Base-by-base conservation (phyloP, 1,139 yeast genomes). In the Suhomyces maxii region DNA sequence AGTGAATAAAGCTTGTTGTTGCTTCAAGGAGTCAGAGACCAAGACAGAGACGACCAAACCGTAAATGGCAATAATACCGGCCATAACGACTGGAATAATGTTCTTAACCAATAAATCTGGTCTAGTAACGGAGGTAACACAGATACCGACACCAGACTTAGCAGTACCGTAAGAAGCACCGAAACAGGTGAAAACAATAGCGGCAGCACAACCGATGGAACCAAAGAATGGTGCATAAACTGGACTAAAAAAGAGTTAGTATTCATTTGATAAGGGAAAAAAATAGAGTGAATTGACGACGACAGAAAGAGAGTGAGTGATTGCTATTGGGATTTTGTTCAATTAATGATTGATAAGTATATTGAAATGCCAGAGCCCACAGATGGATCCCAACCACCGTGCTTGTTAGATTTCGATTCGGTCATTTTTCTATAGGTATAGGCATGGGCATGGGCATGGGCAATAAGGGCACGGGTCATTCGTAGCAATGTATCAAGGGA, bases 121-220 rank as follows among this genome's bases (percentile, higher is more conserved):
- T 82, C 97, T 88, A 69, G 93, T 79, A 53, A 91, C 97, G 73
- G 96, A 89, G 58, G 97, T 90, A 67, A 97, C 99, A 77, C 97
- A 90, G 67, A 95, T 91, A 83, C 99, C 99, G 55, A 93, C 96
- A 76, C 99, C 99, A 37, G 97, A 87, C 76, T 95, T 95, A 65
- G 99, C 99, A 57, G 99, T 95, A 79, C 99, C 99, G 70, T 91
- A 90, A 46, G 98, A 93, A 59, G 99, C 98, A 78, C 99, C 99
- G 64, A 91, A 87, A 72, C 97, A 89, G 70, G 99, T 93, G 82
- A 93, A 90, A 64, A 93, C 89, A 67, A 95, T 93, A 71, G 99
- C 98, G 48, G 98, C 91, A 52, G 99, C 96, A 79, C 99, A 95
- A 66, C 99, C 99, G 69, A 93, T 89, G 60, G 97, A 91, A 68